Evolutionary conservation across 148 eudicot genomes (phyloP).

Genomic region (Rhododendron ovatum): DNA sequence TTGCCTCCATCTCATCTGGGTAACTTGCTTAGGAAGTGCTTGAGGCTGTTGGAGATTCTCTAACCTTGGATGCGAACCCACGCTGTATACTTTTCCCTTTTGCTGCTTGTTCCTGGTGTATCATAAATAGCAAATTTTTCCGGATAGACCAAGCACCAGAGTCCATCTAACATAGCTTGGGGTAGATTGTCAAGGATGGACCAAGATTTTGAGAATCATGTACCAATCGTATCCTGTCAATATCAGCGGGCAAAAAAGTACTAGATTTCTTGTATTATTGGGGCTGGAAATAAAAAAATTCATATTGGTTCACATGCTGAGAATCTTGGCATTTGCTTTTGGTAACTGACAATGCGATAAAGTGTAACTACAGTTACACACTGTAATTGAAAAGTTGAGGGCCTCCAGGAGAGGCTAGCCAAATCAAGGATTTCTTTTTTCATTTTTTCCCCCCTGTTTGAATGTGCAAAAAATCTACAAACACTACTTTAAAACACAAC

Average conservation of each 20-base stretch:
- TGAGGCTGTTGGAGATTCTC: background rate
- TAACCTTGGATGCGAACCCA: background rate
- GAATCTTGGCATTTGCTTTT: conserved; percentile 16
- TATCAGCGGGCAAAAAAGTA: background rate
- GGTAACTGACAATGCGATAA: background rate
- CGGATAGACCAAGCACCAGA: background rate
- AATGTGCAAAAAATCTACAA: background rate
- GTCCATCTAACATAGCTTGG: background rate
- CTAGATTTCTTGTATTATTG: background rate
- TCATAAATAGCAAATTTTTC: background rate
- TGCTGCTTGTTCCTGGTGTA: background rate
- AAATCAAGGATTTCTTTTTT: background rate
- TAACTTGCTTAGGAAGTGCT: too few species aligned
- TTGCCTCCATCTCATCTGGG: background rate
- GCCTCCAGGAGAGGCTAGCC: background rate
- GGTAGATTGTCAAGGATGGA: background rate
- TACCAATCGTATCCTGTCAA: background rate
- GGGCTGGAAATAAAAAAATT: background rate
- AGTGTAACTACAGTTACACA: background rate
- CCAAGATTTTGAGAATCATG: background rate
- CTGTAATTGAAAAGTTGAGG: background rate
- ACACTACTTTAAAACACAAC: background rate
- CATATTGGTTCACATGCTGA: conserved; percentile 5
- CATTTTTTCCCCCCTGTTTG: background rate
- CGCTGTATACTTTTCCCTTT: background rate